Evolutionary conservation across 441 rosid species (phyloP), one percentile per base, ranked within the genome.

Genomic region (Geranium incanum): DNA sequence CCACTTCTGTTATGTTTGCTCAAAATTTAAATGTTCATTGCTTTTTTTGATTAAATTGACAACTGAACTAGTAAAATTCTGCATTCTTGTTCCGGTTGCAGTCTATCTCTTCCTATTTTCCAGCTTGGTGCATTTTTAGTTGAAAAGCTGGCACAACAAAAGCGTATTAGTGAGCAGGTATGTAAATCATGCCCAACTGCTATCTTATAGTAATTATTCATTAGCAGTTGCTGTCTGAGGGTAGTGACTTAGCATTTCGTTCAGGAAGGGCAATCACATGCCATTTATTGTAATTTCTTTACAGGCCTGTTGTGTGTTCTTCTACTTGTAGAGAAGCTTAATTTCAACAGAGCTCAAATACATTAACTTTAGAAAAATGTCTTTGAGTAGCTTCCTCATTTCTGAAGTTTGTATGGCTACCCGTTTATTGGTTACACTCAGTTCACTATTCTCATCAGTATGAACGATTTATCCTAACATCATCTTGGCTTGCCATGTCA

Each of bases 21-120:
- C 36, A 33, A 52, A 52, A 11, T 21, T 63, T 21, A 0, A 16
- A 59, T 39, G 65, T 69, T 72, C 3, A 36, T 15, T 28, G 69
- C 57, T 68, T 74, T 62, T 19, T 69, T 71, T 13, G 11, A 5
- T 45, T 43, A 9, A 0, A 52, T 45, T 15, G 5, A 50, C 43
- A 16, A 12, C 57, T 72, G 28, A 64, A 8, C 3, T 12, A 36
- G 66, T 2, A n/a, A 12, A 59, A 6, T 12, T 28, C 43, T 65
- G 69, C 0, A 36, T 55, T 66, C 23, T 74, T 13, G 55, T 48
- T 48, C 13, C 13, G 74, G 4, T 81, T 83, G 84, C 93, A 95
- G 99, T 80, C 89, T 89, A 68, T 80, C 89, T 13, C 97, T 93
- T 36, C 92, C 97, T 0, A 43, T 88, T 45, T 89, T 93, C 73